Base-by-base conservation (phyloP, 805 yeast genomes). In the Wickerhamiella hasegawae region DNA sequence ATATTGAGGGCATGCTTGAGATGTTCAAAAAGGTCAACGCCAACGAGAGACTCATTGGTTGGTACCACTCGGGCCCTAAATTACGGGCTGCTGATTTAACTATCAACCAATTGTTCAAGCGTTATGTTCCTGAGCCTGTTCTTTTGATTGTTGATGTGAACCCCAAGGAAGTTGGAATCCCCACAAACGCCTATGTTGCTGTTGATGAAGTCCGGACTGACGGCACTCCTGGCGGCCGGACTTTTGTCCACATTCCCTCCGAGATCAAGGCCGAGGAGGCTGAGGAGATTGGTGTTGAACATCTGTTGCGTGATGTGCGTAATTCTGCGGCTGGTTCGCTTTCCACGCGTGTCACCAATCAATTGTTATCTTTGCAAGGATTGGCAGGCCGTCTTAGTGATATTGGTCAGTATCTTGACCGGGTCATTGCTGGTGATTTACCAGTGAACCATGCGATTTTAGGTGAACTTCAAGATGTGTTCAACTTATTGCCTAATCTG, bases 1-100 rank as follows among this genome's bases (percentile, higher is more conserved):
- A 76, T 56, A 82, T 90, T 40, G 97, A 87, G 53, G 72, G 80
- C 36, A 90, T 90, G 99, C 77, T 84, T 44, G 95, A 84, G 46
- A 90, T 90, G 99, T 87, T 84, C 62, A 83, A 81, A 55, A 90
- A 92, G 57, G 85, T 90, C 55, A 92, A 85, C 60, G 99, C 99
- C 15, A 85, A 82, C 60, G 99, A 90, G 57, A 81, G 74, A 54
- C 66, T 90, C 32, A 75, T 90, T 53, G 99, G 99, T n/a, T 90
- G 99, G 99, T 90, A 90, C 55, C 99, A 90, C 58, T 77, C 94
- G 6, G 99, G 98, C 4, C 96, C 97, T 15, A 84, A 84, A 55
- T 68, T 92, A 45, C 75, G 73, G 48, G 69, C 85, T 1, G 76
- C 92, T 12, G 99, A 90, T 54, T 64, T 90, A 43, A 81, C 79